A percentile compares a stretch with the other conserved stretches of the same genome.
Evolutionary conservation across 768 basidiomycete genomes (phyloP).

Genomic region (Lactifluus rugatus): DNA sequence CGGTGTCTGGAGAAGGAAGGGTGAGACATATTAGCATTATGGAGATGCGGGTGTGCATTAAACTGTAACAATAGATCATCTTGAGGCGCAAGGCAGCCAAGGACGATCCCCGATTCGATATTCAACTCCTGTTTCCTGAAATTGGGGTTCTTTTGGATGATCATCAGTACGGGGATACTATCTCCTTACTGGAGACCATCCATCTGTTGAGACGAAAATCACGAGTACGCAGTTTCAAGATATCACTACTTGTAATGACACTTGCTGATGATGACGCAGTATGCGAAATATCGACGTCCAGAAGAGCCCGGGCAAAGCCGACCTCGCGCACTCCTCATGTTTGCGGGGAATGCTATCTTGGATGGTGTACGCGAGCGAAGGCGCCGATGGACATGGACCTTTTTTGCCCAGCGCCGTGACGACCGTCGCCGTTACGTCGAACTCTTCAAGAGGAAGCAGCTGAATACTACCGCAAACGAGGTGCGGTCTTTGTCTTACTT

Average conservation of each 20-base stretch:
- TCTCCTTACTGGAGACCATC: conserved; percentile 92
- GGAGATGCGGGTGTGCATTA: neutral
- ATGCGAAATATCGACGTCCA: conserved; percentile 71
- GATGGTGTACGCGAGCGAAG: conserved; percentile 76
- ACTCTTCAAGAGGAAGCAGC: conserved; percentile 69
- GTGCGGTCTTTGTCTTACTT: conserved; percentile 32
- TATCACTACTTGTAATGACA: conserved; percentile 14
- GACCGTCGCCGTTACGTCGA: conserved; percentile 78
- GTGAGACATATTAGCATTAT: conserved; percentile 33
- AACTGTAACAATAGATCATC: conserved; percentile 43
- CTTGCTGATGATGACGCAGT: conserved; percentile 36
- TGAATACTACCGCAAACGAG: conserved; percentile 40
- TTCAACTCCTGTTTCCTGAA: conserved; percentile 82
- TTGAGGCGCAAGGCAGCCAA: conserved; percentile 73
- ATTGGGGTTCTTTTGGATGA: conserved; percentile 88
- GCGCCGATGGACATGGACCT: conserved; percentile 84
- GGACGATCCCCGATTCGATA: conserved; percentile 75
- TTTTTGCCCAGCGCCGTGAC: conserved; percentile 81
- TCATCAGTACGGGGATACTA: conserved; percentile 87
- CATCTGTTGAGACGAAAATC: conserved; percentile 85
- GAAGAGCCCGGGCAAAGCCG: conserved; percentile 48
- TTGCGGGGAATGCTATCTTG: conserved; percentile 71
- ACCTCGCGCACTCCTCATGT: conserved; percentile 61
- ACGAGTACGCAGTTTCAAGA: conserved; percentile 39
- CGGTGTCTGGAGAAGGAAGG: conserved; percentile 90